phyloP scores from a whole-genome alignment of 2,329 filamentous ascomycete species.

The Camillea tinctor region DNA sequence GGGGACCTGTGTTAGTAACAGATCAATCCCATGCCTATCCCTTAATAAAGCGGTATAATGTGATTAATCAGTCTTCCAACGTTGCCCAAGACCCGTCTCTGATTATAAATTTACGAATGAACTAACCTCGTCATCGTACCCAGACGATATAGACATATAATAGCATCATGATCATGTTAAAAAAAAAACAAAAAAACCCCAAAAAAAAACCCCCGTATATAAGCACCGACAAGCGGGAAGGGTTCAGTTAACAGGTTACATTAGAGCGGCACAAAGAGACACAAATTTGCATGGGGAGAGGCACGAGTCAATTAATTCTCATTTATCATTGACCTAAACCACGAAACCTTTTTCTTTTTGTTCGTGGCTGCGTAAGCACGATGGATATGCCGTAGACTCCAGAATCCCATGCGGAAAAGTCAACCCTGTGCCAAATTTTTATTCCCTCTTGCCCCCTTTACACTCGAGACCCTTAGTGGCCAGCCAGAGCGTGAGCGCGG shows the following conservation, averaged over 20 bases:
- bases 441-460: no score
- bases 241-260: background rate
- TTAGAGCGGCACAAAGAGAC: background rate
- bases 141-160: no score
- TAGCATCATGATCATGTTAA: no score
- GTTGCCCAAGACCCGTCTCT: no score
- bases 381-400: slow-evolving; percentile 37
- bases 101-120: no score
- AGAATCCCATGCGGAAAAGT: slow-evolving; percentile 34
- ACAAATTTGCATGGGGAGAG: slow-evolving; percentile 10
- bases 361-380: slow-evolving; percentile 31
- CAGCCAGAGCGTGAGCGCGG: slow-evolving; percentile 61
- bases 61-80: no score
- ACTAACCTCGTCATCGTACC: no score
- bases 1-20: no score
- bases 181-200: no score
- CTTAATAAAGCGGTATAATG: no score
- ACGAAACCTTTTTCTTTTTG: slow-evolving; percentile 21
- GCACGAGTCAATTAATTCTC: slow-evolving; percentile 35
- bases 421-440: slow-evolving; percentile 30
- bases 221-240: background rate
- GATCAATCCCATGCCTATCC: no score
- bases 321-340: slow-evolving; percentile 34
- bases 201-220: background rate
- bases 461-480: slow-evolving; percentile 46